Conservation (phyloP, 352 stramenopile species). For the Globisporangium megalacanthum region DNA sequence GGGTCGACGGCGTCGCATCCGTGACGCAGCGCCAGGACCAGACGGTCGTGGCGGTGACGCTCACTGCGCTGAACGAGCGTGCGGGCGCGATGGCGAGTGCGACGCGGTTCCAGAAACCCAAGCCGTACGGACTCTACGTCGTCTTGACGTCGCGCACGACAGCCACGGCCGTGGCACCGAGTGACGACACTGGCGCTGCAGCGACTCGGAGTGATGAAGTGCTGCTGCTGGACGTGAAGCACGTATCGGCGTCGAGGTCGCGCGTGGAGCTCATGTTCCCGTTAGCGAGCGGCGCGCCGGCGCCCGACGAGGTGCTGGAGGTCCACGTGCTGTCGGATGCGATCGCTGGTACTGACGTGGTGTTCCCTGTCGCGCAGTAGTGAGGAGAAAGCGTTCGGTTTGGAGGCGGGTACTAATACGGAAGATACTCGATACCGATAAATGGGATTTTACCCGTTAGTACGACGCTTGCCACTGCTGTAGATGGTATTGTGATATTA, state of each 20-base stretch:
- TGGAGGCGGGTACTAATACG: too few species aligned
- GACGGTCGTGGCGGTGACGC: conserved; percentile 27
- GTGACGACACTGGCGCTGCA: neutral
- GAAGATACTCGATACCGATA: too few species aligned
- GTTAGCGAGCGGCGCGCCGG: conserved; percentile 6
- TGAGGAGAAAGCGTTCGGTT: too few species aligned
- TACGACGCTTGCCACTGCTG: too few species aligned
- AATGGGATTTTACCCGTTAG: too few species aligned
- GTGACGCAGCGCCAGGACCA: conserved; percentile 20
- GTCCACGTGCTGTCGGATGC: conserved; percentile 53
- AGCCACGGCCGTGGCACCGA: neutral
- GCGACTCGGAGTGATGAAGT: conserved; percentile 15
- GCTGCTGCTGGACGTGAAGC: conserved; percentile 59
- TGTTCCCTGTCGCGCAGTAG: conserved; percentile 1
- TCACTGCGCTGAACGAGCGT: conserved; percentile 30
- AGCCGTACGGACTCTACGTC: conserved; percentile 71
- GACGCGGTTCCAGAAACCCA: conserved; percentile 51
- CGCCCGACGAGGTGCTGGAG: conserved; percentile 10
- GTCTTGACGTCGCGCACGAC: conserved; percentile 29
- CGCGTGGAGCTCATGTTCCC: conserved; percentile 29
- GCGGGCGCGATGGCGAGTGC: conserved; percentile 25
- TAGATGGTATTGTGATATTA: too few species aligned
- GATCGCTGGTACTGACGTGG: conserved; percentile 39
- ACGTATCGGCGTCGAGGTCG: conserved; percentile 42
- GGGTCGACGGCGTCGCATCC: conserved; percentile 23